Percentiles rank a stretch among this genome's conserved stretches.
Conservation (phyloP, 495 filamentous ascomycete genomes). For the Cercophora samala region DNA sequence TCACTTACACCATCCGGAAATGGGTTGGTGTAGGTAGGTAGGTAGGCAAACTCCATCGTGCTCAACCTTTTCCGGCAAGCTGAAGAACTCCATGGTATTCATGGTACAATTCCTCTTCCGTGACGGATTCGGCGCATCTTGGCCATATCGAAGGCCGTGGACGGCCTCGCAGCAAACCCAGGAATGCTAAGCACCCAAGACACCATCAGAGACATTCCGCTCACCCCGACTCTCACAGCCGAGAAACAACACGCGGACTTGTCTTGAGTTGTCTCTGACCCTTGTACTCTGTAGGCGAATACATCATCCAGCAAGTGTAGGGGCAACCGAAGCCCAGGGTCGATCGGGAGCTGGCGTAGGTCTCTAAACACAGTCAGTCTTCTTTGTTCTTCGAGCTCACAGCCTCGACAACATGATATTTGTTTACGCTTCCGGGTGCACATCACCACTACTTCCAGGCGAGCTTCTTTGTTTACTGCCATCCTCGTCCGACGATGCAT, state of each 20-base stretch:
- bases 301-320: too few relatives aligned
- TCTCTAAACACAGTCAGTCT: neutral
- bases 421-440: neutral
- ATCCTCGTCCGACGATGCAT: neutral
- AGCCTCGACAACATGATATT: neutral
- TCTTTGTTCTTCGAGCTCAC: neutral
- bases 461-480: neutral
- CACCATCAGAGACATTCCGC: neutral
- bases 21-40: too few relatives aligned
- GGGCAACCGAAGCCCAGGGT: too few relatives aligned
- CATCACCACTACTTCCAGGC: neutral
- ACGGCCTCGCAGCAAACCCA: neutral
- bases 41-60: too few relatives aligned
- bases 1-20: too few relatives aligned
- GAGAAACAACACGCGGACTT: neutral
- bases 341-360: neutral
- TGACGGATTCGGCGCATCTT: too few relatives aligned
- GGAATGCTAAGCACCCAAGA: neutral
- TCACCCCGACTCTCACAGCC: neutral
- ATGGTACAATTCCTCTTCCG: too few relatives aligned
- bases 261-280: neutral
- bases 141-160: neutral
- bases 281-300: neutral
- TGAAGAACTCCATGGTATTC: too few relatives aligned
- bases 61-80: too few relatives aligned